Percentiles rank a stretch among this genome's conserved stretches.
Conservation (phyloP, 208 protist species). For the Acanthamoeba culbertsoni region DNA sequence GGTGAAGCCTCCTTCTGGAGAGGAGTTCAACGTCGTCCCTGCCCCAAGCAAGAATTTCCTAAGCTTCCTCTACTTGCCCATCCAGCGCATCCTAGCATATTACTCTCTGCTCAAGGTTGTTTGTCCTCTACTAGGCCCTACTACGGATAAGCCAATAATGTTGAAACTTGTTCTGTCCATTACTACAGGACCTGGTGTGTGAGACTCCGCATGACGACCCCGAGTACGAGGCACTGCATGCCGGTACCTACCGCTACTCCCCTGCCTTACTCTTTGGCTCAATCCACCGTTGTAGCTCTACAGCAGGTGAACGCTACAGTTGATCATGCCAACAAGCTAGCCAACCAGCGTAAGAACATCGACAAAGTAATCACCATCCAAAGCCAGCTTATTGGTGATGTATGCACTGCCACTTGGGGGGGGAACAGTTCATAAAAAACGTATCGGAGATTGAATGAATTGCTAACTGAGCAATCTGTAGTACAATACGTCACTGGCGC, state of each 20-base stretch:
- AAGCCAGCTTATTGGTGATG: slow-evolving; percentile 51
- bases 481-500: slow-evolving; percentile 38
- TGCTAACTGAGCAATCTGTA: not conserved
- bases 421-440: too few species aligned
- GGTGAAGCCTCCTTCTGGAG: not conserved
- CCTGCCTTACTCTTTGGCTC: not conserved
- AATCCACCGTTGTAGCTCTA: not conserved
- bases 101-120: not conserved
- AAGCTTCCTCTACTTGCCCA: slow-evolving; percentile 55
- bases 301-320: slow-evolving; percentile 18
- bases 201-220: slow-evolving; percentile 18
- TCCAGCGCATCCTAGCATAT: slow-evolving; percentile 44
- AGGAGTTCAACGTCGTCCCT: not conserved
- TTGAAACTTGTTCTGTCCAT: not conserved
- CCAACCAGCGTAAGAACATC: slow-evolving; percentile 62
- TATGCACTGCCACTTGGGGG: not conserved
- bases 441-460: too few species aligned
- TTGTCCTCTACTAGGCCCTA: too few species aligned
- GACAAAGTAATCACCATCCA: slow-evolving; percentile 57
- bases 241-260: too few species aligned
- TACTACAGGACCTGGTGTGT: not conserved
- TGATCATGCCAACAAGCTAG: slow-evolving; percentile 51
- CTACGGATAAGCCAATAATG: not conserved
- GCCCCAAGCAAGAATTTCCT: slow-evolving; percentile 11
- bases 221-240: slow-evolving; percentile 10